Conservation (phyloP, 2,329 filamentous ascomycete species). For the Lasiodiplodia gonubiensis region DNA sequence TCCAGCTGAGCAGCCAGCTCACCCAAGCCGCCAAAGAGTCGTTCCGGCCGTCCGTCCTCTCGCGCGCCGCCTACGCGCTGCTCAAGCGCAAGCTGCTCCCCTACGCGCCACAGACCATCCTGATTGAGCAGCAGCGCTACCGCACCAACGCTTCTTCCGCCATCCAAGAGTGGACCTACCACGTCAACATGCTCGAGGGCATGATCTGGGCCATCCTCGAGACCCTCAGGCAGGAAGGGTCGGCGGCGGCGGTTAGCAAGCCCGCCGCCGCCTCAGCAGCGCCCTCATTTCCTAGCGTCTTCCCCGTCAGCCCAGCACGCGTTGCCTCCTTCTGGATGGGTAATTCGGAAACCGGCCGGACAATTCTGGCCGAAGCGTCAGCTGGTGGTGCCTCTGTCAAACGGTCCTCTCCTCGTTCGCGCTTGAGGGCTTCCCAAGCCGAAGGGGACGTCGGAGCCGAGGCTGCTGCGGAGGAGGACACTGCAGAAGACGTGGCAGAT, state of each 20-base stretch:
- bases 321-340: constrained; percentile 45
- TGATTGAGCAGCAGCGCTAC: constrained; percentile 71
- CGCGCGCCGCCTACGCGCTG: constrained; percentile 61
- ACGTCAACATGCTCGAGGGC: constrained; percentile 80
- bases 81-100: constrained; percentile 55
- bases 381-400: background rate
- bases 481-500: background rate
- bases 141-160: constrained; percentile 68
- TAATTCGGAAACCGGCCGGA: constrained; percentile 20
- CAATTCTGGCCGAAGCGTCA: background rate
- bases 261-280: background rate
- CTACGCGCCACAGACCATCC: constrained; percentile 68
- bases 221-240: constrained; percentile 56
- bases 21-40: constrained; percentile 41
- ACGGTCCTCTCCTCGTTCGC: background rate
- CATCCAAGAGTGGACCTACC: constrained; percentile 81
- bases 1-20: constrained; percentile 12
- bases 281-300: constrained; percentile 31
- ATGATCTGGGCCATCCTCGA: constrained; percentile 77
- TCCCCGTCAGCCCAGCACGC: constrained; percentile 44
- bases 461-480: background rate
- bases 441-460: background rate
- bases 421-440: background rate
- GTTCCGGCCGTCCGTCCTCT: constrained; percentile 61
- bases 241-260: background rate